Conservation (phyloP, 2,329 filamentous ascomycete genomes). For the Lachnellula hyalina region DNA sequence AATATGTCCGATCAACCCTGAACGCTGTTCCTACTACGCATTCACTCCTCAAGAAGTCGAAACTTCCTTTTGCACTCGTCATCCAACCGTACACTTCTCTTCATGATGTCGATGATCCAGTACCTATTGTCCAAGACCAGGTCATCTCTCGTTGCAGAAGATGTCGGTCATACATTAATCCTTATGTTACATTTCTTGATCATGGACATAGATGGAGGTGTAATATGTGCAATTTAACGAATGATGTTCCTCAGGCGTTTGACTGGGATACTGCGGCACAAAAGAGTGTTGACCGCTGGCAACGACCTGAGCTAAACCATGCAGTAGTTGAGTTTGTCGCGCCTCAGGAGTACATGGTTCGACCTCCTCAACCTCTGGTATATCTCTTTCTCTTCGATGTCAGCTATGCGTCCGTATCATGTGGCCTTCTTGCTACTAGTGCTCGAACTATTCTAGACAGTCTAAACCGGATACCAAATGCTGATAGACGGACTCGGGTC, state of each 20-base stretch:
- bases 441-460: conserved; percentile 93
- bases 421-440: conserved; percentile 83
- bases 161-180: conserved; percentile 96
- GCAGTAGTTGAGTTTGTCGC: conserved; percentile 97
- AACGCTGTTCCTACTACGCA: conserved; percentile 91
- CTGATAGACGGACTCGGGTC: conserved; percentile 83
- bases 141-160: conserved; percentile 94
- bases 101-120: conserved; percentile 84
- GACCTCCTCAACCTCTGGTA: conserved; percentile 88
- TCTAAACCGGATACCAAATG: conserved; percentile 95
- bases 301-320: conserved; percentile 88
- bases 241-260: conserved; percentile 98
- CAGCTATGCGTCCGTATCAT: conserved; percentile 84
- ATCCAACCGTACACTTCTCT: conserved; percentile 94
- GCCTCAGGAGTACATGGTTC: conserved; percentile 98
- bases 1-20: conserved; percentile 91
- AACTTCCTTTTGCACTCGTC: conserved; percentile 88
- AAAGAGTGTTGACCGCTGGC: conserved; percentile 87
- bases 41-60: conserved; percentile 92
- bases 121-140: conserved; percentile 92
- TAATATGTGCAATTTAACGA: conserved; percentile 99
- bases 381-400: conserved; percentile 96
- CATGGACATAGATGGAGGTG: conserved; percentile 97
- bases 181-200: conserved; percentile 92
- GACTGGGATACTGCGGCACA: conserved; percentile 95